phyloP scores from a whole-genome alignment of 768 basidiomycete species.

The Lactarius tabidus region DNA sequence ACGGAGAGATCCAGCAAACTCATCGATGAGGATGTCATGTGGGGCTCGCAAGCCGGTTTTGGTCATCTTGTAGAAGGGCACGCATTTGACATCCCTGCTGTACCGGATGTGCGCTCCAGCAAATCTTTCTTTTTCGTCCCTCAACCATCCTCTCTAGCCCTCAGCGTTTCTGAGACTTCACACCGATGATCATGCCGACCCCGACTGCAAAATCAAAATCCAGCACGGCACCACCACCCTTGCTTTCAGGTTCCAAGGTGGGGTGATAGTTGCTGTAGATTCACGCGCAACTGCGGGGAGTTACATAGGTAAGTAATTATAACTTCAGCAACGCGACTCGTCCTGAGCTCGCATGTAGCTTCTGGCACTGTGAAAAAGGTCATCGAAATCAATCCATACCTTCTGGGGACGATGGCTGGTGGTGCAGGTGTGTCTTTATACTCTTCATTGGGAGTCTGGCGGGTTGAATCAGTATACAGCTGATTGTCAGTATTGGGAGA shows the following conservation, averaged over 20 bases:
- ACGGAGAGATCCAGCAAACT: constrained; percentile 46
- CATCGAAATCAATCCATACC: constrained; percentile 98
- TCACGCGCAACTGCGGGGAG: constrained; percentile 96
- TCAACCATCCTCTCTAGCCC: constrained; percentile 51
- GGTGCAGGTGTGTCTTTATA: constrained; percentile 70
- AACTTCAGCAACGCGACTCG: background rate
- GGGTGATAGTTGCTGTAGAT: constrained; percentile 99
- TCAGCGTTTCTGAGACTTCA: constrained; percentile 86
- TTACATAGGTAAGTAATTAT: constrained; percentile 83
- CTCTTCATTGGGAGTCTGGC: background rate
- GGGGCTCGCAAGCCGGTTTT: constrained; percentile 83
- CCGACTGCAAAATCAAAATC: constrained; percentile 94
- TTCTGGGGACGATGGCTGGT: constrained; percentile 99
- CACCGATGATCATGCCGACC: constrained; percentile 94
- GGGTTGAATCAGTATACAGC: constrained; percentile 42
- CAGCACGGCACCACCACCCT: constrained; percentile 98
- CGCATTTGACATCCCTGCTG: constrained; percentile 64
- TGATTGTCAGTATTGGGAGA: constrained; percentile 98
- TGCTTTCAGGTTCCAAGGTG: constrained; percentile 94
- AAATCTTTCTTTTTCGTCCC: background rate
- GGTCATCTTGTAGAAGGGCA: constrained; percentile 72
- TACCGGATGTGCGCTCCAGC: constrained; percentile 62
- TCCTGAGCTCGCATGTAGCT: constrained; percentile 43
- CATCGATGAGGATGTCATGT: constrained; percentile 65
- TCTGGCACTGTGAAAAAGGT: constrained; percentile 99